A percentile compares a stretch with the other conserved stretches of the same genome.
phyloP scores from a whole-genome alignment of 441 rosid genomes.

The Populus hybrid region DNA sequence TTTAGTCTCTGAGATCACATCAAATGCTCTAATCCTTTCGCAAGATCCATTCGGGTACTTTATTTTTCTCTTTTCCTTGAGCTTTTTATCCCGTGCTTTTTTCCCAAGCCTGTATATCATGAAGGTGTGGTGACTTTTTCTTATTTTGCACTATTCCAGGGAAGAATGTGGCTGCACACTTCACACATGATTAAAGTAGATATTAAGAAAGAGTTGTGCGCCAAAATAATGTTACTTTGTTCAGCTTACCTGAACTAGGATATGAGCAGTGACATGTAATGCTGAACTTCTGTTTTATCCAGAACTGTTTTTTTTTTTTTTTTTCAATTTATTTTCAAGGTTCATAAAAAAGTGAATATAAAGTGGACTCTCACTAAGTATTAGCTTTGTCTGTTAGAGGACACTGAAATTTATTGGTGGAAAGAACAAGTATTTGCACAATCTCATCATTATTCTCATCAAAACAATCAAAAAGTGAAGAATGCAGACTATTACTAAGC shows the following conservation, averaged over 20 bases:
- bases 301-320: not conserved
- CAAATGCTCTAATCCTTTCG: slow-evolving; percentile 69
- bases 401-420: not conserved
- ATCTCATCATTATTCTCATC: not conserved
- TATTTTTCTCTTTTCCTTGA: not conserved
- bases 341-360: not conserved
- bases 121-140: slow-evolving; percentile 6
- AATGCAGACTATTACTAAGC: not conserved
- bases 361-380: not conserved
- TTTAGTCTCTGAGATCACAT: slow-evolving; percentile 54
- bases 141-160: not conserved
- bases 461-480: not conserved
- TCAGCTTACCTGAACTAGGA: not conserved
- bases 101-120: not conserved
- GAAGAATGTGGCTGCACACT: not conserved
- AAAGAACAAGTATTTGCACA: not conserved
- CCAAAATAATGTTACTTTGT: not conserved
- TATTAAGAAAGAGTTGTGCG: not conserved
- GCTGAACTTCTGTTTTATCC: not conserved
- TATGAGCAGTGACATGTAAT: not conserved
- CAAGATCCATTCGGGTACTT: slow-evolving; percentile 82
- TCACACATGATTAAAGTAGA: not conserved
- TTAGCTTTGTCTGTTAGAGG: not conserved
- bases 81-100: not conserved
- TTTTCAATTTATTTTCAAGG: not conserved